These are phyloP conservation scores for Prunus mira DNA, from an alignment of 306 rosid genomes.

Conservation along the genomic window DNA sequence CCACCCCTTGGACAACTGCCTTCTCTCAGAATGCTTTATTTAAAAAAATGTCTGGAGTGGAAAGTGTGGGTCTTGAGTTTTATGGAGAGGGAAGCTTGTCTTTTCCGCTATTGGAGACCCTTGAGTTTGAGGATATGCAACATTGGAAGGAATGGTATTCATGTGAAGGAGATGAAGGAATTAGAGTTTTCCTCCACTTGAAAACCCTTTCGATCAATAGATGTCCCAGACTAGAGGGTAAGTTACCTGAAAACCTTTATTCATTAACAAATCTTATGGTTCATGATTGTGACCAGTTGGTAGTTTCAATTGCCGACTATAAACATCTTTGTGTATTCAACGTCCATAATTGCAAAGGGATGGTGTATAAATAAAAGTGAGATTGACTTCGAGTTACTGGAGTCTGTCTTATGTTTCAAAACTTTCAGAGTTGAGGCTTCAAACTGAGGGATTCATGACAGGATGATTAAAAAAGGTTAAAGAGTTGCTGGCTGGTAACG, in stretches of 20 bases:
- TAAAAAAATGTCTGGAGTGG: background rate
- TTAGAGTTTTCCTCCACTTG: background rate
- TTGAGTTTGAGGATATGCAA: background rate
- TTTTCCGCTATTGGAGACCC: background rate
- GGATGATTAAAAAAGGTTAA: background rate
- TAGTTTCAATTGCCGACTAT: background rate
- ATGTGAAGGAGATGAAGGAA: background rate
- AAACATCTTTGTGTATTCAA: background rate
- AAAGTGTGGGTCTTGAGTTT: slow-evolving; percentile 4
- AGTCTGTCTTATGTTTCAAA: background rate
- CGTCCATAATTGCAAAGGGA: background rate
- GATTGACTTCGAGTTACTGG: background rate
- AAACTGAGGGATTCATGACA: background rate
- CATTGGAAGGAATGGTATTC: slow-evolving; percentile 7
- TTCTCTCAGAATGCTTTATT: background rate
- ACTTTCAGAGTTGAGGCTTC: background rate
- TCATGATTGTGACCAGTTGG: background rate
- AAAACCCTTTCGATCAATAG: background rate
- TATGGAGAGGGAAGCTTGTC: background rate
- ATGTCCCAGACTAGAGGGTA: slow-evolving; percentile 4
- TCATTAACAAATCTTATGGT: background rate
- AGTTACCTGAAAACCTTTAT: background rate
- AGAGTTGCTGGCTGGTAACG: background rate
- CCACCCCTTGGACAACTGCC: slow-evolving; percentile 24
- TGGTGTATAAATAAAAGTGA: background rate